Conservation (phyloP, 1,139 yeast genomes). For the Hyphopichia burtonii region DNA sequence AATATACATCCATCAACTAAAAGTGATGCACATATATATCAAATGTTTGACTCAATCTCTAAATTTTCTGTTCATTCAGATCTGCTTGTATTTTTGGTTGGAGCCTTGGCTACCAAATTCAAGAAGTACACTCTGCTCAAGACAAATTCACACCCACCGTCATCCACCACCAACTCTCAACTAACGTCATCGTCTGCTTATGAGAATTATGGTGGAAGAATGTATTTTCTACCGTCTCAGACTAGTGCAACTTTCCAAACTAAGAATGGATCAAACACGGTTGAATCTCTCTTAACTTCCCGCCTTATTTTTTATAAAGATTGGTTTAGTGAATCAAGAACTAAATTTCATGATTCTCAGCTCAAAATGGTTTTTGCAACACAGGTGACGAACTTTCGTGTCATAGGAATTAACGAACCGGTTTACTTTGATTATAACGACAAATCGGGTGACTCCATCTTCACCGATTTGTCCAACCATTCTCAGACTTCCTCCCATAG, state of each 20-base stretch:
- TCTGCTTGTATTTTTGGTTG: conserved; percentile 15
- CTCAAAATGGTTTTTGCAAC: conserved; percentile 20
- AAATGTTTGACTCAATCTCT: conserved; percentile 26
- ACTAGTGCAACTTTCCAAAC: conserved; percentile 3
- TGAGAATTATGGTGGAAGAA: conserved; percentile 12
- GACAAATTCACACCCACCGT: not conserved
- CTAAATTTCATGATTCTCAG: conserved; percentile 11
- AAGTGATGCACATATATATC: conserved; percentile 30
- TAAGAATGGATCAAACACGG: conserved; percentile 1
- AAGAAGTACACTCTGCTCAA: conserved; percentile 3
- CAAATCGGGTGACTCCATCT: conserved; percentile 12
- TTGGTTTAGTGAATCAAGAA: conserved; percentile 36
- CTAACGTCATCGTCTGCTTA: not conserved
- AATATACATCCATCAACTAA: conserved; percentile 32
- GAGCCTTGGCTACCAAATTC: not conserved
- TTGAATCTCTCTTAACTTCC: conserved; percentile 22
- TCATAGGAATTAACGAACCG: conserved; percentile 7
- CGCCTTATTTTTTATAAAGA: conserved; percentile 35
- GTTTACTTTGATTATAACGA: conserved; percentile 25
- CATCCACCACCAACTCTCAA: not conserved
- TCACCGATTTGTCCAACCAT: too few relatives aligned
- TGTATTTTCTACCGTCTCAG: conserved; percentile 16
- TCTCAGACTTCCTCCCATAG: not conserved
- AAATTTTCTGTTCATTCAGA: conserved; percentile 20
- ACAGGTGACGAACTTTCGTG: conserved; percentile 13